phyloP scores from a whole-genome alignment of 179 eudicot genomes.

The Silene vulgaris region DNA sequence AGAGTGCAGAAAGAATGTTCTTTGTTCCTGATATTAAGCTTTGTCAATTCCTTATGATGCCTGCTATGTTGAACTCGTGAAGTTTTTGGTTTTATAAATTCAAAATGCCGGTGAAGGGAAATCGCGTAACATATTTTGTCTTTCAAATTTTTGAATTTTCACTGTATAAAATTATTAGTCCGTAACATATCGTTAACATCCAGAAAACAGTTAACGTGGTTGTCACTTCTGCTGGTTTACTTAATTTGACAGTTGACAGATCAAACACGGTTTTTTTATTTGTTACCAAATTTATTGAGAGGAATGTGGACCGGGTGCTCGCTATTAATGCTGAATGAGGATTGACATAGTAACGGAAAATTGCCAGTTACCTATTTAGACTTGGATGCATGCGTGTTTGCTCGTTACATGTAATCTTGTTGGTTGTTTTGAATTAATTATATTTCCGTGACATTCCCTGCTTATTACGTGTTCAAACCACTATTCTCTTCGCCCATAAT shows the following conservation, averaged over 20 bases:
- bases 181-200: neutral
- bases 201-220: neutral
- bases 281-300: neutral
- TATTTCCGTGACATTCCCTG: neutral
- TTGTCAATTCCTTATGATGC: neutral
- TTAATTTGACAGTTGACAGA: neutral
- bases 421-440: no score
- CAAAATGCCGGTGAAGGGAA: neutral
- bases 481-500: no score
- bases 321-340: neutral
- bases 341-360: neutral
- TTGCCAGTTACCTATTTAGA: neutral
- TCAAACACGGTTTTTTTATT: neutral
- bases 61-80: neutral
- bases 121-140: neutral
- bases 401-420: no score
- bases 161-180: neutral
- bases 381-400: neutral
- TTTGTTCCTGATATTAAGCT: neutral
- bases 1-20: neutral
- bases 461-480: neutral
- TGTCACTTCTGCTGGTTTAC: conserved; percentile 4
- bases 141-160: neutral
- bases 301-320: neutral
- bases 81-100: neutral